Conservation (phyloP, 1,284 basidiomycete genomes). For the Cryptococcus floricola region DNA sequence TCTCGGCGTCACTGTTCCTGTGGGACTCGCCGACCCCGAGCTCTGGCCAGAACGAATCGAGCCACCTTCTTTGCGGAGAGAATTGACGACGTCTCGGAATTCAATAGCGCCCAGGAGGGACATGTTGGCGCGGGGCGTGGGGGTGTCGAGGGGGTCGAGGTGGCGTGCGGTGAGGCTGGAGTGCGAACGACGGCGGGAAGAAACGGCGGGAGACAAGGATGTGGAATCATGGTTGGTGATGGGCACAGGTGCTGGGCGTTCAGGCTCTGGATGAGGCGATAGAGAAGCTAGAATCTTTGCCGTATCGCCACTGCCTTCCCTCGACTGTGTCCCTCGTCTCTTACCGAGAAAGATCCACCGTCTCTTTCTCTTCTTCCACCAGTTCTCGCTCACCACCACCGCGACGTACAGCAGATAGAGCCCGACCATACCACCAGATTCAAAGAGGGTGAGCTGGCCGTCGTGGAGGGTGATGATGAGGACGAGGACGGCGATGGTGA, state of each 20-base stretch:
- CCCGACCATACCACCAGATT: slow-evolving; percentile 67
- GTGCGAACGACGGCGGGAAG: slow-evolving; percentile 4
- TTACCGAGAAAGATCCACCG: neutral
- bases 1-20: slow-evolving; percentile 3
- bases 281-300: neutral
- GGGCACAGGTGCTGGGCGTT: neutral
- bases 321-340: slow-evolving; percentile 51
- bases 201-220: neutral
- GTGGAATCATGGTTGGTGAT: neutral
- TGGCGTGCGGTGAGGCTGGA: slow-evolving; percentile 1
- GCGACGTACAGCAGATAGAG: slow-evolving; percentile 76
- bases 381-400: slow-evolving; percentile 70
- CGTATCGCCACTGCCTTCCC: slow-evolving; percentile 4
- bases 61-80: slow-evolving; percentile 57
- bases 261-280: too few relatives aligned
- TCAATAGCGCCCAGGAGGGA: slow-evolving; percentile 90
- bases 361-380: slow-evolving; percentile 58
- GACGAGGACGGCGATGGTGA: slow-evolving; percentile 70
- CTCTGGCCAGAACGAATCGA: neutral
- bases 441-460: slow-evolving; percentile 66
- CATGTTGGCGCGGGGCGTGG: slow-evolving; percentile 53
- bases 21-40: slow-evolving; percentile 15
- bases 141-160: slow-evolving; percentile 27
- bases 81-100: slow-evolving; percentile 82
- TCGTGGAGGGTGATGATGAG: slow-evolving; percentile 77